These are phyloP conservation scores for Nemania sp. DNA, from an alignment of 2,329 filamentous ascomycete genomes.

Conservation along the genomic window DNA sequence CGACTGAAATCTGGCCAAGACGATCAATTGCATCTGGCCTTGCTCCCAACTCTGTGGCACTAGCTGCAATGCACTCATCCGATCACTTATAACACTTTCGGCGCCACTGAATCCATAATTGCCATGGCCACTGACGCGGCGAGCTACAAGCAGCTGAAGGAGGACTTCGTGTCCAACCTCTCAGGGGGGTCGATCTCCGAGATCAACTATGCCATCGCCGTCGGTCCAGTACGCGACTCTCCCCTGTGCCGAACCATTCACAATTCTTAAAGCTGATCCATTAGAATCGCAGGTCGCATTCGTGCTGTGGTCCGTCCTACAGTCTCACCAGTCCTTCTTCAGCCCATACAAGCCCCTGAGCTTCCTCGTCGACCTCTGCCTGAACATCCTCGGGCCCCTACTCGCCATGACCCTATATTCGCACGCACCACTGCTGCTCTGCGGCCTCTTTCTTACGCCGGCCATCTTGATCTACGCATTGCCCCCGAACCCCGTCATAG, in stretches of 20 bases:
- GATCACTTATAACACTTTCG: too few relatives aligned
- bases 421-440: conserved; percentile 71
- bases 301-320: conserved; percentile 85
- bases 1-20: conserved; percentile 26
- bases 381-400: conserved; percentile 81
- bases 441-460: conserved; percentile 72
- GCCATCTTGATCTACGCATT: conserved; percentile 64
- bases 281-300: conserved; percentile 67
- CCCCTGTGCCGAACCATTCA: not conserved
- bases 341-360: conserved; percentile 69
- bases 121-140: conserved; percentile 43
- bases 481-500: conserved; percentile 47
- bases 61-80: not conserved
- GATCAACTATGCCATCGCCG: conserved; percentile 82
- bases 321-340: conserved; percentile 84
- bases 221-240: conserved; percentile 72
- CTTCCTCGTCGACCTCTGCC: conserved; percentile 78
- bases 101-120: too few relatives aligned
- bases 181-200: conserved; percentile 81
- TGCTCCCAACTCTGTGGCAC: not conserved
- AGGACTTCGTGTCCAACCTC: conserved; percentile 92
- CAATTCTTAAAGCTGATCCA: too few relatives aligned
- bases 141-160: conserved; percentile 88
- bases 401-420: conserved; percentile 88
- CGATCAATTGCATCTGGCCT: not conserved